phyloP scores from a whole-genome alignment of 805 yeast genomes.

The Candida broadrunensis region DNA sequence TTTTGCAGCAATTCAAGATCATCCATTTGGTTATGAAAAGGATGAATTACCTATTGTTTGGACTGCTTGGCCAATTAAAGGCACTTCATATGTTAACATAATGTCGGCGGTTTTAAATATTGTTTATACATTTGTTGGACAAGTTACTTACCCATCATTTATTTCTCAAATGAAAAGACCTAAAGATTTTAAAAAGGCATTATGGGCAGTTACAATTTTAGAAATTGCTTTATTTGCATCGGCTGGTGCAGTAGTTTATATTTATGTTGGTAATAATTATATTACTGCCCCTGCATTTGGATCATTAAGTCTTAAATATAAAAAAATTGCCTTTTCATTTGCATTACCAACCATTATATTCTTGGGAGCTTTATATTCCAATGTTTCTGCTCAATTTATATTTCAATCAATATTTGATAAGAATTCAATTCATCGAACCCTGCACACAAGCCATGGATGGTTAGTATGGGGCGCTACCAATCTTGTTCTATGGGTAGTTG shows the following conservation, averaged over 20 bases:
- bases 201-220: conserved; percentile 47
- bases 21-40: conserved; percentile 37
- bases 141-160: conserved; percentile 60
- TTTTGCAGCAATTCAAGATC: conserved; percentile 52
- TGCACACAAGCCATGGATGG: conserved; percentile 55
- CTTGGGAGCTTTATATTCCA: conserved; percentile 53
- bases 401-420: conserved; percentile 44
- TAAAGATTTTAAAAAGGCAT: conserved; percentile 54
- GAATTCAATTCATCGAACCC: conserved; percentile 40
- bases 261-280: conserved; percentile 53
- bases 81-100: conserved; percentile 51
- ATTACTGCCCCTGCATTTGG: conserved; percentile 62
- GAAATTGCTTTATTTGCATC: conserved; percentile 50
- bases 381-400: conserved; percentile 52
- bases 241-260: conserved; percentile 59
- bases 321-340: conserved; percentile 57
- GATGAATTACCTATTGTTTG: conserved; percentile 39
- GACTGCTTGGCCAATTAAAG: conserved; percentile 48
- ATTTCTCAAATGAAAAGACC: conserved; percentile 60
- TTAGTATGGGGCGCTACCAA: conserved; percentile 46
- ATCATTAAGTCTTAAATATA: conserved; percentile 42
- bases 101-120: conserved; percentile 59
- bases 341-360: conserved; percentile 58
- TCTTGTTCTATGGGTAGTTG: conserved; percentile 45
- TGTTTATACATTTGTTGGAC: conserved; percentile 63